phyloP scores from a whole-genome alignment of 2,329 filamentous ascomycete genomes.

The Alternaria sp. region DNA sequence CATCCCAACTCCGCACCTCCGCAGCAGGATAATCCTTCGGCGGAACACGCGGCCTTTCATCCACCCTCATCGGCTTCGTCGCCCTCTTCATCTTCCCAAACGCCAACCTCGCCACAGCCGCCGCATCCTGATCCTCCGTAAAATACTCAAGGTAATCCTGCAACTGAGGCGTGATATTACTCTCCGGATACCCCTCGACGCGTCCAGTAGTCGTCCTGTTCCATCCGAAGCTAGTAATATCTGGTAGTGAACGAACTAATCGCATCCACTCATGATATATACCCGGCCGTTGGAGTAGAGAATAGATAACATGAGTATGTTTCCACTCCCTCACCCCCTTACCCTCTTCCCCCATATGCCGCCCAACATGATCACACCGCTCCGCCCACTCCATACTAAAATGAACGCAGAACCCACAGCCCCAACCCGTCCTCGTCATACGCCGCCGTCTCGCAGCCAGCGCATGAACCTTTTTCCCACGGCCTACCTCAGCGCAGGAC shows the following conservation, averaged over 20 bases:
- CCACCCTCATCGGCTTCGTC: not conserved
- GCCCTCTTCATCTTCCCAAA: constrained; percentile 22
- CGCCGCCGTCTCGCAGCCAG: constrained; percentile 49
- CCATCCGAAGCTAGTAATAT: constrained; percentile 26
- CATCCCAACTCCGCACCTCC: not conserved
- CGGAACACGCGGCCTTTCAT: constrained; percentile 13
- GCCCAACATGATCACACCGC: constrained; percentile 70
- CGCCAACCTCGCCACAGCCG: constrained; percentile 28
- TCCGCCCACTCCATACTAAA: constrained; percentile 66
- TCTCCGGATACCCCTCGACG: constrained; percentile 40
- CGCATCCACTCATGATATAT: constrained; percentile 63
- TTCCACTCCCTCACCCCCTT: constrained; percentile 69
- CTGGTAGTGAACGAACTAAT: constrained; percentile 23
- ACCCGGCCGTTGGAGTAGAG: constrained; percentile 66
- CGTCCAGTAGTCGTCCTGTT: constrained; percentile 32
- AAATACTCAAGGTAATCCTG: constrained; percentile 42
- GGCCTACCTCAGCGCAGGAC: constrained; percentile 47
- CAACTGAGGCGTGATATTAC: constrained; percentile 21
- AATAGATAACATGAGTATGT: constrained; percentile 69
- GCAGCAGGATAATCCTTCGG: constrained; percentile 14
- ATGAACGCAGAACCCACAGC: constrained; percentile 70
- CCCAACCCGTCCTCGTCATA: constrained; percentile 63
- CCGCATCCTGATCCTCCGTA: constrained; percentile 18
- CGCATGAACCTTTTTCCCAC: constrained; percentile 53
- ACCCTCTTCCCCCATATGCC: constrained; percentile 61